These are phyloP conservation scores for Ceratocystis smalleyi DNA, from an alignment of 2,329 filamentous ascomycete genomes.

Conservation along the genomic window DNA sequence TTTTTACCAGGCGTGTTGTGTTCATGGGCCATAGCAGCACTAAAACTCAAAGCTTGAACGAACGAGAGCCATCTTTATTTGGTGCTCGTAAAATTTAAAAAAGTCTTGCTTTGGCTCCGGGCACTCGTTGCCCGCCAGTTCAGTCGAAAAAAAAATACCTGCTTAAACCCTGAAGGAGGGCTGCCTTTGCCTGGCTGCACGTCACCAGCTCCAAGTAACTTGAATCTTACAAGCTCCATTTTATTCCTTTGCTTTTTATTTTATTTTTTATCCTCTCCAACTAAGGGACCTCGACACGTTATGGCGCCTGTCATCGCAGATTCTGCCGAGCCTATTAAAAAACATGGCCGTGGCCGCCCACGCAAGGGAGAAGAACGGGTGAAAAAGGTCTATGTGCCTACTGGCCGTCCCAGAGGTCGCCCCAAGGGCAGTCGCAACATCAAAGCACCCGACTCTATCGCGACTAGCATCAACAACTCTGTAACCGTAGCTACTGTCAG, in stretches of 20 bases:
- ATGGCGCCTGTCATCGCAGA: constrained; percentile 18
- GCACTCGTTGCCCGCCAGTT: background rate
- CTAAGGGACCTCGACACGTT: background rate
- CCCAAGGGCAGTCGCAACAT: constrained; percentile 25
- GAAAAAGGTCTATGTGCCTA: constrained; percentile 25
- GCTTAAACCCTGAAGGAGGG: background rate
- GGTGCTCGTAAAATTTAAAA: background rate
- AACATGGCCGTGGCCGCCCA: constrained; percentile 26
- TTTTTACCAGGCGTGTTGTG: background rate
- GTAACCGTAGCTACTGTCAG: background rate
- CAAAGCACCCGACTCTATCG: constrained; percentile 17
- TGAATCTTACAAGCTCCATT: background rate
- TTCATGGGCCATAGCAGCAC: constrained; percentile 1
- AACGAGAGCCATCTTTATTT: background rate
- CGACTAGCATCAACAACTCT: constrained; percentile 1
- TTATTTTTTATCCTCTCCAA: background rate
- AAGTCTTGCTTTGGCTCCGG: background rate
- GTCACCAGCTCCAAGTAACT: background rate
- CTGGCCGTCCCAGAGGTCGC: constrained; percentile 31
- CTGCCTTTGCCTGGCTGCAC: background rate
- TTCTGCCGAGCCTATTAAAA: constrained; percentile 14
- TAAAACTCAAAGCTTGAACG: background rate
- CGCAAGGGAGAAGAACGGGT: constrained; percentile 29
- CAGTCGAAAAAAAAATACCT: background rate
- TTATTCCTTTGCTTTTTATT: background rate